A percentile compares a stretch with the other conserved stretches of the same genome.
phyloP scores from a whole-genome alignment of 2,329 filamentous ascomycete species.

The Elsinoe fawcettii region DNA sequence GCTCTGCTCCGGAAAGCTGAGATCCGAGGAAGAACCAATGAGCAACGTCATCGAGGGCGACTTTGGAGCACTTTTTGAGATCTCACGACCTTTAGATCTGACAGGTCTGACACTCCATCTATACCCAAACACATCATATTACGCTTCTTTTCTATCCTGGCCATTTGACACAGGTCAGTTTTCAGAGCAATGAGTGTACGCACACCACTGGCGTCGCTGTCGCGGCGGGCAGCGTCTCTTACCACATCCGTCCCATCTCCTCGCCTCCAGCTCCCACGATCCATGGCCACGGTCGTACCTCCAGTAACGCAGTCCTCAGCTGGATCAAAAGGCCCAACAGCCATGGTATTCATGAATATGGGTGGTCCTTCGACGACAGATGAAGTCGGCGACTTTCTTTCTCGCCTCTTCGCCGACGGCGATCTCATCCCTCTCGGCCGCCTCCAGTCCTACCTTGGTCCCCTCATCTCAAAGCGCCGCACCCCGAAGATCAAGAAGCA shows the following conservation, averaged over 20 bases:
- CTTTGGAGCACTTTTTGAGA: not conserved
- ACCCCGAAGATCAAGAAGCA: constrained; percentile 97
- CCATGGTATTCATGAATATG: constrained; percentile 99
- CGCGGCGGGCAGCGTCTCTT: constrained; percentile 16
- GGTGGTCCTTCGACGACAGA: constrained; percentile 81
- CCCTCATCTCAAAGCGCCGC: constrained; percentile 73
- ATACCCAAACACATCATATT: not conserved
- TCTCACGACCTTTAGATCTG: not conserved
- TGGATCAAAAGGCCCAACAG: constrained; percentile 71
- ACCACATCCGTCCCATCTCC: not conserved
- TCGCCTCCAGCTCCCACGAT: constrained; percentile 3
- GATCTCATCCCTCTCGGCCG: constrained; percentile 94
- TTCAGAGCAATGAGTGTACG: constrained; percentile 16
- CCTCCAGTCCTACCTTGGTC: constrained; percentile 82
- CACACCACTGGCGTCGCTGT: constrained; percentile 15
- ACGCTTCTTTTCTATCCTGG: not conserved
- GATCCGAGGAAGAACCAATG: not conserved
- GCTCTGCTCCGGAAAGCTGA: not conserved
- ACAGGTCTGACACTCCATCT: not conserved
- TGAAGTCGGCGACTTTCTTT: constrained; percentile 85
- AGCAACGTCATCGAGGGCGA: constrained; percentile 8
- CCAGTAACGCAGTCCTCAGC: constrained; percentile 73
- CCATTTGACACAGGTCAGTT: not conserved
- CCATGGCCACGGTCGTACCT: constrained; percentile 55
- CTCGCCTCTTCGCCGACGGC: constrained; percentile 84